A percentile compares a stretch with the other conserved stretches of the same genome.
Evolutionary conservation across 331 rosid genomes (phyloP).

Genomic region (Quercus phellos): DNA sequence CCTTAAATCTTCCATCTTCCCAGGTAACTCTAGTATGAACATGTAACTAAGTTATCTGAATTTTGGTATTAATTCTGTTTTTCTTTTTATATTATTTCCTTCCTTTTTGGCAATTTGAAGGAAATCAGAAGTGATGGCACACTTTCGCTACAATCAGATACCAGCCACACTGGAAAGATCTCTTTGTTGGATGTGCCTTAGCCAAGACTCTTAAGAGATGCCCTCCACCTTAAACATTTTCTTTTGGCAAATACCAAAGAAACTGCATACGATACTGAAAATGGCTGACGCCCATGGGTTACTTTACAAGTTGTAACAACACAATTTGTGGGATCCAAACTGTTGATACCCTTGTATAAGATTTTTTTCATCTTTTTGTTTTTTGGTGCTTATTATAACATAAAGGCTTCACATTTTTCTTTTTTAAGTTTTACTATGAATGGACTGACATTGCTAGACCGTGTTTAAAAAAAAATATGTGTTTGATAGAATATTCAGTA

Average conservation of each 20-base stretch:
- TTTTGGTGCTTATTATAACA: too few relatives aligned
- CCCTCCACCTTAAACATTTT: constrained; percentile 3
- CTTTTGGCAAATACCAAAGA: constrained; percentile 1
- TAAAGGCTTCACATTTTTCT: too few relatives aligned
- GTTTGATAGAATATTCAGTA: too few relatives aligned
- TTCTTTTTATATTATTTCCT: neutral
- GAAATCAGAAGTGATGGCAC: constrained; percentile 31
- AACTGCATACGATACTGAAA: constrained; percentile 19
- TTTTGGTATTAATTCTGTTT: constrained; percentile 1
- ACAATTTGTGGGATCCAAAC: neutral
- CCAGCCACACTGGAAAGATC: constrained; percentile 32
- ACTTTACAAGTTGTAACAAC: neutral
- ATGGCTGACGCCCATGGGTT: constrained; percentile 14
- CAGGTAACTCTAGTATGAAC: constrained; percentile 27
- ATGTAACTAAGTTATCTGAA: neutral
- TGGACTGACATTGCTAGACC: too few relatives aligned
- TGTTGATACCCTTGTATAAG: neutral
- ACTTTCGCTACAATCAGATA: constrained; percentile 33
- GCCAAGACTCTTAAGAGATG: constrained; percentile 13
- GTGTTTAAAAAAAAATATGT: too few relatives aligned
- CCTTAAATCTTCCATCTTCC: constrained; percentile 23
- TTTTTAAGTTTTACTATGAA: too few relatives aligned
- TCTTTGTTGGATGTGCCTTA: constrained; percentile 37
- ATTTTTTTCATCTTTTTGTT: too few relatives aligned
- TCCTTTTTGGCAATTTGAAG: constrained; percentile 21